These are phyloP conservation scores for Vigna unguiculata DNA, from an alignment of 306 rosid genomes.

Conservation along the genomic window DNA sequence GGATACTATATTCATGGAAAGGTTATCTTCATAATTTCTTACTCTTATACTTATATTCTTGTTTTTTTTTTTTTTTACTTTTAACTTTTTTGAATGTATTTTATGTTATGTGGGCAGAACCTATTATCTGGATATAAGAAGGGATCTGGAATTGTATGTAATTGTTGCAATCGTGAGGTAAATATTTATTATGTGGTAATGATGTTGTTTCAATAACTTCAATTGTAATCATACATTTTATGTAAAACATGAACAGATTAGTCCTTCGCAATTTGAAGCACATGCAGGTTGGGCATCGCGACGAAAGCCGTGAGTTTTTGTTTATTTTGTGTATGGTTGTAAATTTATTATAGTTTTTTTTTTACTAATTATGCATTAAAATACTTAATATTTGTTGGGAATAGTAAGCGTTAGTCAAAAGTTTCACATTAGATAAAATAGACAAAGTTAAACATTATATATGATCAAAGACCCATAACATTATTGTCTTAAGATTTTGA, in stretches of 20 bases:
- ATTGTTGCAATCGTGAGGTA: constrained; percentile 73
- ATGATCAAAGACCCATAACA: too few species aligned
- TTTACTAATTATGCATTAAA: too few species aligned
- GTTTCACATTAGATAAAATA: too few species aligned
- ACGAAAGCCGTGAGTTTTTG: constrained; percentile 85
- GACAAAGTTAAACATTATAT: too few species aligned
- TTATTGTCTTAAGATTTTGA: too few species aligned
- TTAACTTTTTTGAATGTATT: constrained; percentile 21
- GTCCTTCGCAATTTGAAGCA: constrained; percentile 88
- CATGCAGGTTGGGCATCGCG: constrained; percentile 92
- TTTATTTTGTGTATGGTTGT: constrained; percentile 1
- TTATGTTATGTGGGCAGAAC: constrained; percentile 49
- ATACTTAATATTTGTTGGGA: too few species aligned
- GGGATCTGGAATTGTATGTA: constrained; percentile 65
- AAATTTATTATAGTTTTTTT: too few species aligned
- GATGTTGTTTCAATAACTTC: neutral
- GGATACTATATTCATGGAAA: constrained; percentile 65
- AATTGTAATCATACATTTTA: neutral
- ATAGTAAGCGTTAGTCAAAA: too few species aligned
- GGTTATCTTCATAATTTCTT: constrained; percentile 50
- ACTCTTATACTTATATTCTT: neutral
- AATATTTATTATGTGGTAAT: constrained; percentile 15
- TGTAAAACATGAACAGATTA: constrained; percentile 60
- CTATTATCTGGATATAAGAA: constrained; percentile 65
- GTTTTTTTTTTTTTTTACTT: neutral